Base-by-base conservation (phyloP, 352 stramenopile genomes). In the Thraustochytrium sp. region DNA sequence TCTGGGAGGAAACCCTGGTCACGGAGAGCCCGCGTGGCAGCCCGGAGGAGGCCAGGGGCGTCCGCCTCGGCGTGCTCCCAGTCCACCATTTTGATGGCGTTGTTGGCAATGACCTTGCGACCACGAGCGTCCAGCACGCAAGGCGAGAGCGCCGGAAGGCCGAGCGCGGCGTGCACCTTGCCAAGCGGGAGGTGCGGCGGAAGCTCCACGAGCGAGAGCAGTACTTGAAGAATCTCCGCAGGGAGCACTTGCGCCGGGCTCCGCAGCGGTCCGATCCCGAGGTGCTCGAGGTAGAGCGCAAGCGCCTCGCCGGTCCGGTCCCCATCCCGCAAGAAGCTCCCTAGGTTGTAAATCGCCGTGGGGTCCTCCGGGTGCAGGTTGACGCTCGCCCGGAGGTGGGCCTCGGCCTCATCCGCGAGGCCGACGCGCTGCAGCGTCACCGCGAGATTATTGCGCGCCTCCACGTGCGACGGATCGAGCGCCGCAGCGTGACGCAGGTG, bases 361-460 rank as follows among this genome's bases (percentile, higher is more conserved):
- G 61, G 63, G n/a, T 86, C 59, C 26, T 29, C 42, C 18, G 26
- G 54, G n/a, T 77, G 23, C 31, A 65, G 40, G 29, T 53, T n/a
- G 16, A 61, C 26, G 29, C n/a, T 31, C 21, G 38, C 26, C 3
- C 44, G 31, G 16, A 46, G 76, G 46, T 62, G 48, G 23, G 21
- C 21, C 36, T 85, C 46, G 26, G 73, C 85, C 13, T 61, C 37
- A 2, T 84, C 42, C 18, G 64, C 37, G 73, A 80, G 36, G 36
- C 82, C 61, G 8, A 82, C 46, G 18, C 40, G 72, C 46, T 88
- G 77, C 31, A 87, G 56, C 3, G 76, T 86, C 36, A 87, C 86
- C 18, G 73, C 86, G 18, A 89, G 64, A 55, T 87, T 88, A 42
- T 86, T 88, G 36, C 82, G 82, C 3, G 85, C 82, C 16, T 82